Evolutionary conservation across 768 basidiomycete species (phyloP), one percentile per base, ranked within the genome.

Genomic region (Lenzites betulinus): DNA sequence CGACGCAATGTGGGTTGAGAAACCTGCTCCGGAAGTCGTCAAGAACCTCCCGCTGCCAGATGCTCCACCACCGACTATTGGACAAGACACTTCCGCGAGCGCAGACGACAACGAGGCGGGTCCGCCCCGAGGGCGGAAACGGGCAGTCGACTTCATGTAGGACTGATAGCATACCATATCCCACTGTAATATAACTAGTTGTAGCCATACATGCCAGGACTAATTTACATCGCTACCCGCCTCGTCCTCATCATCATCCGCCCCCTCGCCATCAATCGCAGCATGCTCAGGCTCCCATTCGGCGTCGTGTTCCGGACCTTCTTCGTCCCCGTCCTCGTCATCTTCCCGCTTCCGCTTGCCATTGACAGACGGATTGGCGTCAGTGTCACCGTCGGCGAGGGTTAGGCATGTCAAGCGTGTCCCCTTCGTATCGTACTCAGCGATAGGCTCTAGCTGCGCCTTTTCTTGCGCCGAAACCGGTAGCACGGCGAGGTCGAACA

Each of bases 361-460:
- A 54, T 52, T 72, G 30, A 44, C 64, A 6, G 54, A 64, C 2
- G 54, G 63, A 3, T 48, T 64, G 22, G 60, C 67, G 18, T 52
- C 67, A 7, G 64, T 65, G 13, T 74, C 73, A 8, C 82, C 83
- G 51, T 86, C 85, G 7, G 84, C 85, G 13, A 87, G 66, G 20
- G 84, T 76, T 30, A 85, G 69, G 61, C 94, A 95, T 8, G 92
- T 96, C 70, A 98, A 71, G 26, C 95, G 81, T 33, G 86, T 93
- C 9, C 92, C 92, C 65, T 92, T 93, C 5, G 92, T 88, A 73
- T 96, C 90, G 70, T 94, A 95, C 49, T 74, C 80, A 1, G 82
- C 81, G 1, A 86, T 76, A 0, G 93, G 86, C 20, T 74, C 69
- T 22, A 92, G 76, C 43, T 80, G 64, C 18, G 54, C 67, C 42